Base-by-base conservation (phyloP, 441 rosid genomes). In the Erysimum cheiri region DNA sequence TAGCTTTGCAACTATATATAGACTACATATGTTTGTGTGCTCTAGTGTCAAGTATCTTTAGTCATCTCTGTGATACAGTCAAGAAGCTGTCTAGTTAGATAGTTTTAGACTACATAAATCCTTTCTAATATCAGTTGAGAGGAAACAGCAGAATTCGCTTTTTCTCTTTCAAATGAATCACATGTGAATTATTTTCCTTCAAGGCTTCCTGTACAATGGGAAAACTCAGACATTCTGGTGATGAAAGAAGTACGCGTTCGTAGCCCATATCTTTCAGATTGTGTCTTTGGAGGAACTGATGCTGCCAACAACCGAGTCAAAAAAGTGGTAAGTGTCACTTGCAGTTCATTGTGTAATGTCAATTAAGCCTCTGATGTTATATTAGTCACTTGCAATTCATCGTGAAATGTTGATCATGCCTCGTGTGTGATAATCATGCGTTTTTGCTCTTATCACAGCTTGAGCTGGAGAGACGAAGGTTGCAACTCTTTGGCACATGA, bases 201-300 rank as follows among this genome's bases (percentile, higher is more conserved):
- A 69, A 91, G 97, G 87, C 95, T 89, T 78, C 97, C 98, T 35
- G 98, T 93, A 63, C 89, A 87, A 65, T 91, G 98, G 98, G 98
- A 91, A 67, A 88, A 91, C 81, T 84, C 93, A 28, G 86, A 66
- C 77, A 91, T 93, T 15, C 85, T 93, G 77, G 97, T 91, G 74
- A 83, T 88, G 96, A 84, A 88, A 64, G 93, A 91, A 78, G 98
- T 91, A 56, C 87, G 95, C 33, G 96, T 94, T 52, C 77, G 80
- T 77, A 91, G 92, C 77, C 98, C 97, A 1, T 94, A 94, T 80
- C 84, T 85, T 50, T 82, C 98, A 2, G 92, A 88, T 64, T 84
- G 81, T 78, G 97, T 93, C 66, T 76, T 74, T 48, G 98, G 97
- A 71, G 97, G 98, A 81, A 85, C 97, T 70, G 75, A 91, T 73